Percentiles rank a stretch among this genome's conserved stretches.
These are phyloP conservation scores for Arctostaphylos glauca DNA, from an alignment of 148 eudicot genomes.

Conservation along the genomic window DNA sequence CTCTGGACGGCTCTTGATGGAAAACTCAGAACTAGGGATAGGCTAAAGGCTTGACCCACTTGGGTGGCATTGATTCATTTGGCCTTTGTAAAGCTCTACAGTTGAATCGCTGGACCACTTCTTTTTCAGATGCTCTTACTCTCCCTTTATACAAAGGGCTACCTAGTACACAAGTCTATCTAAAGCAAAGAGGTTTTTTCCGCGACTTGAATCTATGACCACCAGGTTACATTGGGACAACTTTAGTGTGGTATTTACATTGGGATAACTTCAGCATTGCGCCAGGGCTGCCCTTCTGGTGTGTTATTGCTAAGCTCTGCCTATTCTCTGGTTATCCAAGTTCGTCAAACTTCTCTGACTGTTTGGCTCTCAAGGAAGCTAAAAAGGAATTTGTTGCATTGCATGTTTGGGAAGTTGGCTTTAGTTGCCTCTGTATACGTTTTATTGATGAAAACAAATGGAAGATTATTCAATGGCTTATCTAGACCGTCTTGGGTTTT, in stretches of 20 bases:
- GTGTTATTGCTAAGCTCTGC: neutral
- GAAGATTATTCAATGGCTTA: neutral
- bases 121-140: neutral
- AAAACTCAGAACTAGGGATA: neutral
- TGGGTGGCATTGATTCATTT: neutral
- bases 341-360: neutral
- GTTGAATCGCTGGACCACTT: neutral
- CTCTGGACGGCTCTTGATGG: too few relatives aligned
- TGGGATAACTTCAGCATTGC: too few relatives aligned
- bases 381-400: neutral
- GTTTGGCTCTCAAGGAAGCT: neutral
- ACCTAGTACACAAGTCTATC: too few relatives aligned
- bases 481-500: neutral
- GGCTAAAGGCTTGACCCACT: neutral
- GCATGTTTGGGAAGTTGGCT: neutral
- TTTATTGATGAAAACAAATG: neutral
- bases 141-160: neutral
- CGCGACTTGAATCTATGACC: too few relatives aligned
- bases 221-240: too few relatives aligned
- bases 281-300: neutral
- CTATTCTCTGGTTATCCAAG: neutral
- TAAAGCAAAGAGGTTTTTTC: too few relatives aligned
- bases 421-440: neutral
- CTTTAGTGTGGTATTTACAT: too few relatives aligned
- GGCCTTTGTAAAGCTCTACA: neutral